Percentiles rank a stretch among this genome's conserved stretches.
Conservation (phyloP, 768 basidiomycete genomes). For the Multifurca ochricompacta region DNA sequence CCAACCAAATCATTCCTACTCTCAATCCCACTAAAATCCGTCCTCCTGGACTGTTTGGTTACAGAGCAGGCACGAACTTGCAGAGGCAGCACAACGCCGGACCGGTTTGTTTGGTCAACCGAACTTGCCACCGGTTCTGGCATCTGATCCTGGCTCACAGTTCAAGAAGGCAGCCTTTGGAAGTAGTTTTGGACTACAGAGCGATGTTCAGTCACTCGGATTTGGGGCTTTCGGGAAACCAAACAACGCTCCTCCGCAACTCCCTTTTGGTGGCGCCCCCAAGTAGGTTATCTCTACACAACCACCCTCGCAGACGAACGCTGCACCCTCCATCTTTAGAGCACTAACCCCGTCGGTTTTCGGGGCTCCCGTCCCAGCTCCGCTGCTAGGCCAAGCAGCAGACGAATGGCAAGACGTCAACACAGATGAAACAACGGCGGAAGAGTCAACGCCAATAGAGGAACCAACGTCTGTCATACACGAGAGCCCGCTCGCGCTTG, state of each 20-base stretch:
- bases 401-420: background rate
- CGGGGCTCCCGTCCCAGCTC: no score
- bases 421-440: background rate
- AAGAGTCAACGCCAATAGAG: constrained; percentile 13
- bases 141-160: no score
- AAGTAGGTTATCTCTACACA: no score
- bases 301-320: no score
- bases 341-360: no score
- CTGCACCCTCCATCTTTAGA: no score
- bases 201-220: no score
- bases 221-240: background rate
- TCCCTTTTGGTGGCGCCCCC: no score
- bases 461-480: constrained; percentile 39
- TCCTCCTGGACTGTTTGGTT: background rate
- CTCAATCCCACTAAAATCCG: constrained; percentile 11
- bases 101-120: background rate
- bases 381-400: background rate
- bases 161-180: no score
- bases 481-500: constrained; percentile 45
- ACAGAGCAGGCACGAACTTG: background rate
- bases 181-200: no score
- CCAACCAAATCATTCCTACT: constrained; percentile 28
- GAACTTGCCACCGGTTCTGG: no score
- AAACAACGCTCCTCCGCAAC: no score
- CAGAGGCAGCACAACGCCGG: background rate